Evolutionary conservation across 345 rosid species (phyloP).

Genomic region (Acer campestre): DNA sequence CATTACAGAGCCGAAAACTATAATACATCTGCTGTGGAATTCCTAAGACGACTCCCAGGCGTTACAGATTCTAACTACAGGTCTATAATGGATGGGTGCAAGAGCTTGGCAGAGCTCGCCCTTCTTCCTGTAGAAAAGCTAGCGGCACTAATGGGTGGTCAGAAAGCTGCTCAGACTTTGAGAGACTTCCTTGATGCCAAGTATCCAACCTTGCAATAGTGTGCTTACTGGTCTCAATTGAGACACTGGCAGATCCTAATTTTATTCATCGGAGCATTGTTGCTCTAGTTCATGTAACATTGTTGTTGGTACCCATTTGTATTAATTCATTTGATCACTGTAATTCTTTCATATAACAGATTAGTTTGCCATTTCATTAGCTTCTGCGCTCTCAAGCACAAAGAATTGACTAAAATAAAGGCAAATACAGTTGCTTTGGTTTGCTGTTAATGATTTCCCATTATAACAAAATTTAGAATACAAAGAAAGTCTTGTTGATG

Average conservation of each 20-base stretch:
- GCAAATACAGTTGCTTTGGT: no score
- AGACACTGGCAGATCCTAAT: not conserved
- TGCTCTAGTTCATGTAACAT: not conserved
- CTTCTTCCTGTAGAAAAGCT: constrained; percentile 68
- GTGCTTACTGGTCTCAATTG: not conserved
- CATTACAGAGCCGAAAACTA: constrained; percentile 88
- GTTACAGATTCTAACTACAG: constrained; percentile 87
- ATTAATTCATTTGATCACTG: constrained; percentile 1
- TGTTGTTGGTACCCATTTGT: not conserved
- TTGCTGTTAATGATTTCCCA: no score
- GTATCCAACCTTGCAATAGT: constrained; percentile 80
- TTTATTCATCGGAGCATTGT: constrained; percentile 1
- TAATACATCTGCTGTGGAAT: constrained; percentile 91
- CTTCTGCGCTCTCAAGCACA: not conserved
- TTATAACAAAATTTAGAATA: no score
- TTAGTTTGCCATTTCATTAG: not conserved
- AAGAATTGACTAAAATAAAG: no score
- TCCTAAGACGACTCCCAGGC: constrained; percentile 90
- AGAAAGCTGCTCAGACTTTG: constrained; percentile 76
- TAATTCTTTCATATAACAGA: constrained; percentile 4
- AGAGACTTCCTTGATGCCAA: constrained; percentile 90
- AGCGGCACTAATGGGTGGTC: constrained; percentile 86
- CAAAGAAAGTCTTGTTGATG: not conserved
- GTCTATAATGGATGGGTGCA: constrained; percentile 85
- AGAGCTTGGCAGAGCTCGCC: constrained; percentile 79